Percentiles rank a stretch among this genome's conserved stretches.
These are phyloP conservation scores for Leishmania gerbilli DNA, from an alignment of 208 protist species.

Conservation along the genomic window DNA sequence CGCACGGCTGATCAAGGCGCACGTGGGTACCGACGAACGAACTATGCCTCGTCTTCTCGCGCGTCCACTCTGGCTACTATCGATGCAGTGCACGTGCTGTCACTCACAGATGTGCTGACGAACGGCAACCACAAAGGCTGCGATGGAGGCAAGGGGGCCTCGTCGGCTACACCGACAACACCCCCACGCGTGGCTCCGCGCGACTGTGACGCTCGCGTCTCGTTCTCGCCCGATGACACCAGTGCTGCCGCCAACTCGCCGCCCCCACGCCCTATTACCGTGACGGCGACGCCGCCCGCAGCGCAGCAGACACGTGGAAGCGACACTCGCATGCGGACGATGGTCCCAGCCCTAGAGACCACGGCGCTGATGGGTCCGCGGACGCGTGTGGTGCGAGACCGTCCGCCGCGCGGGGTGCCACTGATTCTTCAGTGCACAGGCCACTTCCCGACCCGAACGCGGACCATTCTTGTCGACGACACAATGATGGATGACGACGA, in stretches of 20 bases:
- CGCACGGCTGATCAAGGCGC: background rate
- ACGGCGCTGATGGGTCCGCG: background rate
- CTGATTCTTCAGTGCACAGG: conserved; percentile 33
- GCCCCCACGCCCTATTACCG: background rate
- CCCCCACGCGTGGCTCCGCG: background rate
- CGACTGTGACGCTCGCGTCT: background rate
- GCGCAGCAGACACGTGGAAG: background rate
- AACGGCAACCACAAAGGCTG: background rate
- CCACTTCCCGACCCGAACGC: conserved; percentile 24
- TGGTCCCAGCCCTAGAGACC: background rate
- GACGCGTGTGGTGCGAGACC: conserved; percentile 23
- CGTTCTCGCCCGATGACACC: background rate
- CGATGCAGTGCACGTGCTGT: conserved; percentile 6
- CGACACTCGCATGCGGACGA: background rate
- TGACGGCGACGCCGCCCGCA: background rate
- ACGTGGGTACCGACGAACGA: background rate
- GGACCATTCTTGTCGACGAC: conserved; percentile 9
- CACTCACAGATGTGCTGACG: background rate
- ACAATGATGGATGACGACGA: background rate
- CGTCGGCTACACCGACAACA: background rate
- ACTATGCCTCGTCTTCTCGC: conserved; percentile 1
- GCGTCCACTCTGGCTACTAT: background rate
- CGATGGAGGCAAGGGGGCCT: background rate
- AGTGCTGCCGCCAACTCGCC: background rate
- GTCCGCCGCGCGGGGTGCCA: conserved; percentile 22